Base-by-base conservation (phyloP, 495 filamentous ascomycete genomes). In the Penicillium canescens region DNA sequence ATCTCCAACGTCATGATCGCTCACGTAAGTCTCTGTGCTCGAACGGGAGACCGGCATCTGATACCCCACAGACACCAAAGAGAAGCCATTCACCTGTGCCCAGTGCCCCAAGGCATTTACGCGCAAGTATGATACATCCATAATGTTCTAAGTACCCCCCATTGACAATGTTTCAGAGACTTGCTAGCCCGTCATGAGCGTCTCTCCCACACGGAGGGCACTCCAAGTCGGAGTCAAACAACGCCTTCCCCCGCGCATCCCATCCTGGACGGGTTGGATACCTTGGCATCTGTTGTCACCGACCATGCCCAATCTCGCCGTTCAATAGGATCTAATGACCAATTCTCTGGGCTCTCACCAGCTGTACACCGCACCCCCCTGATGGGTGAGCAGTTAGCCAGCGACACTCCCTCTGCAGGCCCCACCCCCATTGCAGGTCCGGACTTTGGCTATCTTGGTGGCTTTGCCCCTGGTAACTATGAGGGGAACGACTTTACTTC, bases 1-100 rank as follows among this genome's bases (percentile, higher is more conserved):
- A 76, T 68, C 62, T 76, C 16, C 71, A 74, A 56, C 67, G 73
- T 13, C 73, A 76, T 51, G 69, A 76, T 52, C 68, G 73, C 36
- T 74, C 70, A n/a, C 73, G 73, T 76, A 69, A 42, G 60, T 46
- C 14, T 24, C n/a, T 48, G 49, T 20, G 34, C 23, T 24, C 21
- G 31, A 16, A n/a, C 14, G 20, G 11, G 16, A 38, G n/a, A 21
- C 24, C 36, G n/a, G 28, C 59, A 36, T 56, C 44, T 64, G 52
- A 66, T 50, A 42, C 50, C 24, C 13, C 24, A 10, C 44, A 76
- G 73, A 76, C 47, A 76, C 73, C 10, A 76, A 74, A 34, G 73
- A 76, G 51, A 76, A 76, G 46, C 73, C 73, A 2, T 76, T 67
- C 45, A 44, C 42, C 50, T 76, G 71, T 34, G 46, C 53, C 5